Base-by-base conservation (phyloP, 2,329 filamentous ascomycete species). In the Fusarium sp. region DNA sequence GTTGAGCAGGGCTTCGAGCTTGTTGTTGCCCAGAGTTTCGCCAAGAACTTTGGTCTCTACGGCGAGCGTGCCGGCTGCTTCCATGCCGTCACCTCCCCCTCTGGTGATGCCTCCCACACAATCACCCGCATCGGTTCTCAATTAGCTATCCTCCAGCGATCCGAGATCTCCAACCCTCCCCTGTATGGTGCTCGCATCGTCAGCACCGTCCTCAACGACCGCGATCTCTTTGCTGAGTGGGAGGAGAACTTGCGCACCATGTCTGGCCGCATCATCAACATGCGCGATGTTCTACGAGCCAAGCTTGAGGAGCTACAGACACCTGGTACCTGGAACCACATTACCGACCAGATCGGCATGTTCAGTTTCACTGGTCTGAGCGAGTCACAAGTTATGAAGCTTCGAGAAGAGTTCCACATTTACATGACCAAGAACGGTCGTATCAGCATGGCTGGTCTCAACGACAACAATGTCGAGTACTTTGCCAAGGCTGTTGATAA, bases 281-380 rank as follows among this genome's bases (percentile, higher is more conserved):
- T 98, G 96, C 90, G 96, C 67, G 88, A 88, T 75, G 88, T 87
- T 5, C 83, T 99, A 72, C 88, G 93, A 49, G 81, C 83, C 56
- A 93, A 94, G 80, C 88, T 99, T 13, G 95, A 98, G 81, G 88
- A 90, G 75, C 86, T 95, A 61, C 88, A 88, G 29, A 97, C 96
- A 0, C 95, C 95, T 0, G 95, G 95, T 31, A 91, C 87, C 15
- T 99, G 96, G 96, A 93, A 94, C 76, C 96, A 99, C 82, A 97
- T 99, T 78, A 97, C 94, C 17, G 92, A 96, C 75, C 96, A 99
- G 86, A 99, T 99, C 77, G 96, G 96, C 82, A 99, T 99, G 96
- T 99, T 99, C 83, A 95, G 91, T 79, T 99, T 97, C 79, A 96
- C 93, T 1, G 93, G 93, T 14, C 81, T 96, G 77, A 87, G 79